Evolutionary conservation across 2,329 filamentous ascomycete genomes (phyloP), one percentile per base, ranked within the genome.

Genomic region (Ascochyta pisi): DNA sequence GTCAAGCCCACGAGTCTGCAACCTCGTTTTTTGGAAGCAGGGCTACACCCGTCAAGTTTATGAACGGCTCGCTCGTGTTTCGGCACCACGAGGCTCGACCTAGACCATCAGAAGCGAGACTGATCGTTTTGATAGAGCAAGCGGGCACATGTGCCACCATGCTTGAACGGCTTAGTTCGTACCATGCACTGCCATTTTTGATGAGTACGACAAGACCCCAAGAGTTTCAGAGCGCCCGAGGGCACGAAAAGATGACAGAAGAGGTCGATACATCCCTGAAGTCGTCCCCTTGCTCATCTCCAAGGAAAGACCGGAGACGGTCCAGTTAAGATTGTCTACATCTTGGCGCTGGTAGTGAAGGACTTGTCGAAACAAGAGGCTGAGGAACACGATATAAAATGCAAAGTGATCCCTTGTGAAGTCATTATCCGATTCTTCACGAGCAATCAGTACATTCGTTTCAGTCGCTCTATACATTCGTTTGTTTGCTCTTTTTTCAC

Each of bases 391-490:
- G 33, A 38, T 54, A 56, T 50, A 56, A 56, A 33, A 47, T 13
- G 12, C 15, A 12, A 13, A n/a, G 37, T 15, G 3, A 19, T 19
- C 15, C 23, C 41, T 7, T n/a, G 19, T 3, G 13, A 24, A 8
- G 31, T 31, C 23, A 40, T 22, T 33, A 38, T 26, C 40, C 35
- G 7, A 26, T 24, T 24, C 16, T 40, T 9, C 37, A 23, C 37
- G 13, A 22, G 37, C 41, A 34, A 50, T 35, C 34, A 43, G 24
- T 55, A 50, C 53, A 46, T 46, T 56, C 47, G 35, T 41, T 56
- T 56, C 38, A 37, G 19, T 31, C 46, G 23, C 46, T 50, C 37
- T 37, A 22, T 48, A 56, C 42, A 51, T 48, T 56, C 47, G 41
- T 49, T 50, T 19, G 23, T 31, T 23, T 26, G 5, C 27, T 56